Evolutionary conservation across 2,329 filamentous ascomycete genomes (phyloP).

Genomic region (Elsinoe necatrix): DNA sequence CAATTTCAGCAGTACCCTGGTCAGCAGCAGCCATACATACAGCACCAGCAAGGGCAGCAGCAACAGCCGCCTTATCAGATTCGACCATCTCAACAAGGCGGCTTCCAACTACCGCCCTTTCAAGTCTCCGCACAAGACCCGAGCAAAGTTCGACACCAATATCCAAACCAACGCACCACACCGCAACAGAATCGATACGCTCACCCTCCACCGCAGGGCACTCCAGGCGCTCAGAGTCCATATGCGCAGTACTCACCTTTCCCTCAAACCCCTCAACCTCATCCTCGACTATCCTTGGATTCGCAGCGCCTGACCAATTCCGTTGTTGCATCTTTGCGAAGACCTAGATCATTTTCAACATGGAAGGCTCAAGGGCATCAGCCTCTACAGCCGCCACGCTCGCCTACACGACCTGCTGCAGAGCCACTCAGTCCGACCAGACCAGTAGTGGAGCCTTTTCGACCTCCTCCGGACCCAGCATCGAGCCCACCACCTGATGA

Average conservation of each 20-base stretch:
- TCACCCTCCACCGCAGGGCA: constrained; percentile 9
- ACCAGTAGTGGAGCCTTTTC: neutral
- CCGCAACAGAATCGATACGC: constrained; percentile 22
- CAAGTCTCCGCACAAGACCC: constrained; percentile 39
- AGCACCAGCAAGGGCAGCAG: constrained; percentile 25
- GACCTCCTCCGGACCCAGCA: neutral
- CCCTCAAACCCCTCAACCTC: constrained; percentile 23
- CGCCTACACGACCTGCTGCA: constrained; percentile 22
- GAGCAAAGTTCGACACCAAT: constrained; percentile 30
- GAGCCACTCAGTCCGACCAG: constrained; percentile 29
- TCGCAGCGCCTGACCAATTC: constrained; percentile 10
- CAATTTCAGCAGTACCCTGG: constrained; percentile 15
- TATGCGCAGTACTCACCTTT: constrained; percentile 20
- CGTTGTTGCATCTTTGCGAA: constrained; percentile 5
- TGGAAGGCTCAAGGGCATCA: constrained; percentile 26
- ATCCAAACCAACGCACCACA: constrained; percentile 18
- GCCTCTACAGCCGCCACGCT: constrained; percentile 21
- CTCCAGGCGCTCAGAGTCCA: constrained; percentile 14
- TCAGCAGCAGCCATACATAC: constrained; percentile 24
- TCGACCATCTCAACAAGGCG: constrained; percentile 34
- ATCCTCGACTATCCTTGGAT: neutral
- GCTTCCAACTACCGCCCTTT: constrained; percentile 42
- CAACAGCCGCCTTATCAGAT: constrained; percentile 20
- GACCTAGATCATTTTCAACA: constrained; percentile 16
- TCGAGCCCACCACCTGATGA: constrained; percentile 4